Conservation (phyloP, 805 yeast species). For the Teunomyces funiuensis region DNA sequence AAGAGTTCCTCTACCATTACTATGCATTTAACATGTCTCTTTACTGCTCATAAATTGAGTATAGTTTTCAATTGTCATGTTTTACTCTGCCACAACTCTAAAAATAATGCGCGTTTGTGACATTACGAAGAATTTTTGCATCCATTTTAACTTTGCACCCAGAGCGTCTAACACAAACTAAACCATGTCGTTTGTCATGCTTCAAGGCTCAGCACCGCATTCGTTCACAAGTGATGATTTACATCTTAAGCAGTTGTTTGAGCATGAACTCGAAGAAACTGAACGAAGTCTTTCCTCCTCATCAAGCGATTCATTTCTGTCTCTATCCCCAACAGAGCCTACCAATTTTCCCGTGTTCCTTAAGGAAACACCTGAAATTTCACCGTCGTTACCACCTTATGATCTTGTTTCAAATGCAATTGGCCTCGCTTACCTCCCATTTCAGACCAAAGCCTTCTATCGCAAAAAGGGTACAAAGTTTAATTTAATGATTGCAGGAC, state of each 20-base stretch:
- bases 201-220: background rate
- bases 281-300: background rate
- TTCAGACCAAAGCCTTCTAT: conserved; percentile 25
- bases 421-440: conserved; percentile 29
- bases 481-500: conserved; percentile 40
- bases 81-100: too few species aligned
- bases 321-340: background rate
- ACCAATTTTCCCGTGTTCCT: background rate
- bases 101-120: too few species aligned
- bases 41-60: too few species aligned
- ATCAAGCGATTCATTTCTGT: background rate
- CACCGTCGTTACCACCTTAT: background rate
- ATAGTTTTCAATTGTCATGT: too few species aligned
- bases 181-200: background rate
- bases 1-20: too few species aligned
- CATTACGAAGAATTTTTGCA: background rate
- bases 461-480: conserved; percentile 32
- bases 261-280: background rate
- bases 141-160: conserved; percentile 4
- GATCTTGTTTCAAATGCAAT: conserved; percentile 1
- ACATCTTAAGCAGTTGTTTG: conserved; percentile 1
- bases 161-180: background rate
- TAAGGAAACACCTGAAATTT: background rate
- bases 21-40: too few species aligned
- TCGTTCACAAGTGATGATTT: background rate